Evolutionary conservation across 768 basidiomycete genomes (phyloP), one percentile per base, ranked within the genome.

Genomic region (Boletus rubescentipes): DNA sequence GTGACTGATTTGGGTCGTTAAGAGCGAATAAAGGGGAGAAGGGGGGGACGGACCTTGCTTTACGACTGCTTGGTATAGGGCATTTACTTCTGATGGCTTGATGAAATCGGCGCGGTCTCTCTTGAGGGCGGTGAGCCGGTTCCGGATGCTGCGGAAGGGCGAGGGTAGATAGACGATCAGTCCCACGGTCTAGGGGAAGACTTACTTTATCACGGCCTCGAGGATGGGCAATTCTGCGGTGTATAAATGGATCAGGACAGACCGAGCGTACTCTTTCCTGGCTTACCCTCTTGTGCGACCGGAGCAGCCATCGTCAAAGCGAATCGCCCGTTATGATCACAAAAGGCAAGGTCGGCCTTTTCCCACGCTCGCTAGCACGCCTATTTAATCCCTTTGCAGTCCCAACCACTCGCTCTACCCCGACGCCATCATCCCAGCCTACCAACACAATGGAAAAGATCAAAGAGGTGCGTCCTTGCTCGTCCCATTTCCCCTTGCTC

Each of bases 51-150:
- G 40, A 92, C 95, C 91, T 82, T 98, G 93, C 68, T 93, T 93
- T 53, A 98, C 89, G 57, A 97, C 89, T 4, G 86, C 81, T 57
- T 92, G 91, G 78, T 98, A 98, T 55, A 98, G 86, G 37, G 84
- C 79, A 70, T 95, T 88, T 45, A 98, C 96, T 77, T 94, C 96
- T 55, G 91, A 86, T 9, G 94, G 81, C 64, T 93, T 92, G 72
- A 97, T 91, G 76, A 89, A 98, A 61, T 91, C 89, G 36, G 84
- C 93, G 43, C 93, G 85, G 69, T 96, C 87, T 78, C 93, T 90
- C 81, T 94, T 94, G 70, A 95, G 84, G 11, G 86, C 94, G 9
- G 95, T 96, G 44, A 99, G 83, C 58, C 96, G 85, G 73, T 97
- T 96, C 53, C 96, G 86, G 70, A 98, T 94, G 73, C 92, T 96